A percentile compares a stretch with the other conserved stretches of the same genome.
phyloP scores from a whole-genome alignment of 495 filamentous ascomycete genomes.

The Neurospora sp. region DNA sequence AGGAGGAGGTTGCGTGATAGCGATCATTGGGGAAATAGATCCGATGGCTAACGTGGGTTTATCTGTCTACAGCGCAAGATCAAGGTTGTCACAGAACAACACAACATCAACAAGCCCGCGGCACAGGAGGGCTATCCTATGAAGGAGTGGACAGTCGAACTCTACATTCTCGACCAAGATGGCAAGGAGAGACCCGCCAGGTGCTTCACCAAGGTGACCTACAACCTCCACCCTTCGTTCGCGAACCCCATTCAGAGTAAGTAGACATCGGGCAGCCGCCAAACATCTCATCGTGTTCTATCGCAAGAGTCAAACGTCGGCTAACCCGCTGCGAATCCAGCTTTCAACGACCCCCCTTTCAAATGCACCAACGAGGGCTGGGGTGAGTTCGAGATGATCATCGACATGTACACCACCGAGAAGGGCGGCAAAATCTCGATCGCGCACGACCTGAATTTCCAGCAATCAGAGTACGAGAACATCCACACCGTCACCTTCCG shows the following conservation, averaged over 20 bases:
- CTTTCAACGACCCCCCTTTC: constrained; percentile 76
- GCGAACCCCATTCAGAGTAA: constrained; percentile 72
- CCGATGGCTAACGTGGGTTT: constrained; percentile 2
- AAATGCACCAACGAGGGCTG: constrained; percentile 87
- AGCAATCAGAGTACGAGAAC: constrained; percentile 67
- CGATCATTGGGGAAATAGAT: neutral
- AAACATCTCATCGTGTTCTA: neutral
- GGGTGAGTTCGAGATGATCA: constrained; percentile 97
- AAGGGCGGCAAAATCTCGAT: constrained; percentile 75
- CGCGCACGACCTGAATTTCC: constrained; percentile 87
- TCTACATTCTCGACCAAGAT: constrained; percentile 51
- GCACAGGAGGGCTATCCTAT: constrained; percentile 83
- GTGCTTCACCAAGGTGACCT: constrained; percentile 82
- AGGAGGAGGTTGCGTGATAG: neutral
- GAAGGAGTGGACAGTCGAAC: constrained; percentile 60
- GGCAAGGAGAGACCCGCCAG: constrained; percentile 64
- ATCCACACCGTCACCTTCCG: constrained; percentile 77
- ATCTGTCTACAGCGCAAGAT: constrained; percentile 52
- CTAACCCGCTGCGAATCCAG: constrained; percentile 31
- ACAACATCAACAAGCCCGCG: constrained; percentile 64
- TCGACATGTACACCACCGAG: constrained; percentile 69
- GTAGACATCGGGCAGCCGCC: constrained; percentile 18
- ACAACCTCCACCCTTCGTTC: constrained; percentile 90
- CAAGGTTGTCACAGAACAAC: constrained; percentile 87
- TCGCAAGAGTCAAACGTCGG: neutral